A percentile compares a stretch with the other conserved stretches of the same genome.
Conservation (phyloP, 164 flowering plant genomes). For the Vitis rupestris region DNA sequence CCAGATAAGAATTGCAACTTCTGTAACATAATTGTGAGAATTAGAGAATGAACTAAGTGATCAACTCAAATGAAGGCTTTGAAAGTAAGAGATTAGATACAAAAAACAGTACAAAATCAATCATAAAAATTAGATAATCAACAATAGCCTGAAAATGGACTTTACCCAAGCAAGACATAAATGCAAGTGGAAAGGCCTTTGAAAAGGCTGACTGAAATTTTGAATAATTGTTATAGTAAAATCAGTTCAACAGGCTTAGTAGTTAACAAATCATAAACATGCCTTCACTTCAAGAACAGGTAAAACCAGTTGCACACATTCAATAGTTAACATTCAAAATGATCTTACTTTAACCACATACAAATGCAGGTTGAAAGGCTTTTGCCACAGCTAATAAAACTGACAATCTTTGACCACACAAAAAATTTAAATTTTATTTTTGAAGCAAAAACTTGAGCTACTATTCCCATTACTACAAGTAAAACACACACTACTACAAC, state of each 20-base stretch:
- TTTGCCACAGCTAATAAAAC: not conserved
- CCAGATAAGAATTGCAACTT: not conserved
- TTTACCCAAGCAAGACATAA: not conserved
- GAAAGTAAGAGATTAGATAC: not conserved
- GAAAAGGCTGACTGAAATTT: not conserved
- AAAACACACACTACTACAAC: not conserved
- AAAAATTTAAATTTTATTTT: not conserved
- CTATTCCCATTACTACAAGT: not conserved
- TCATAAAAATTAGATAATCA: not conserved
- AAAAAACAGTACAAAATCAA: not conserved
- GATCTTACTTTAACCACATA: too few species aligned
- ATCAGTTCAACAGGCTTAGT: too few species aligned
- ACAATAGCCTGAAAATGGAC: not conserved
- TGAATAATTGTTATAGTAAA: too few species aligned
- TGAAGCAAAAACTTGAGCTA: too few species aligned
- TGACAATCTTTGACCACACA: not conserved
- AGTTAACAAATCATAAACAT: too few species aligned
- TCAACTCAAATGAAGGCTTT: not conserved
- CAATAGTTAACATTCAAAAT: too few species aligned
- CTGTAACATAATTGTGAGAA: not conserved
- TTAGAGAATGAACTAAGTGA: not conserved
- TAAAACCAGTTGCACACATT: too few species aligned
- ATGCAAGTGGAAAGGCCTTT: not conserved
- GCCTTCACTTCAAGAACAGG: too few species aligned
- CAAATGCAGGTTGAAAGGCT: too few species aligned